Evolutionary conservation across 768 basidiomycete genomes (phyloP), one percentile per base, ranked within the genome.

Genomic region (Gloeopeniophorella convolvens): DNA sequence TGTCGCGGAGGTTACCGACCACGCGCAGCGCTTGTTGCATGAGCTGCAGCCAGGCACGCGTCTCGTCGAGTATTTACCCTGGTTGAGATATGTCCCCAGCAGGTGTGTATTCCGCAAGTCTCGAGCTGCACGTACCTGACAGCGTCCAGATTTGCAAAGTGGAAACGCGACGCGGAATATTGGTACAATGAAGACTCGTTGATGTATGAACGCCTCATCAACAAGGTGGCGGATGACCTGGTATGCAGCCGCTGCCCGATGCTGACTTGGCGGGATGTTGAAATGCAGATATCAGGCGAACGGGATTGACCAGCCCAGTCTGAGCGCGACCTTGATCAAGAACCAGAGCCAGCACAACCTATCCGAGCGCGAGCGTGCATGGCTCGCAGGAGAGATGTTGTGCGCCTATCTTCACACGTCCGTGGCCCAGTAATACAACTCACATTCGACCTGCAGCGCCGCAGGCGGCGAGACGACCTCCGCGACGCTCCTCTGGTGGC

Each of bases 401-500:
- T 57, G 27, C 11, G 56, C 39, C 26, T 32, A 27, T 48, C 16
- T 24, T 23, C 8, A 3, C 7, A 24, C 2, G 3, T 21, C 9
- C 36, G 6, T 11, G 31, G 15, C 40, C 40, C 5, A 3, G 5
- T 26, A 42, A 24, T 6, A 21, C 3, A 9, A 31, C 15, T 13
- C 16, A 18, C 5, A 27, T 20, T 2, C 8, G 5, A 18, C 18
- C 12, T 12, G n/a, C 16, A 41, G 34, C 12, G 15, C 35, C 4
- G 42, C 34, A 1, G 42, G 28, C 5, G 30, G 4, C 1, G 47
- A 48, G 24, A 27, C 45, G 24, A 54, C 37, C 16, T 31, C 46
- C 12, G 24, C 65, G 4, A 55, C 65, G 1, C 40, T 72, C 1
- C 51, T 57, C 10, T 53, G 63, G 2, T 71, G 75, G 54, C 48